Evolutionary conservation across 2,329 filamentous ascomycete species (phyloP), one percentile per base, ranked within the genome.

Genomic region (Ophiocordyceps australis): DNA sequence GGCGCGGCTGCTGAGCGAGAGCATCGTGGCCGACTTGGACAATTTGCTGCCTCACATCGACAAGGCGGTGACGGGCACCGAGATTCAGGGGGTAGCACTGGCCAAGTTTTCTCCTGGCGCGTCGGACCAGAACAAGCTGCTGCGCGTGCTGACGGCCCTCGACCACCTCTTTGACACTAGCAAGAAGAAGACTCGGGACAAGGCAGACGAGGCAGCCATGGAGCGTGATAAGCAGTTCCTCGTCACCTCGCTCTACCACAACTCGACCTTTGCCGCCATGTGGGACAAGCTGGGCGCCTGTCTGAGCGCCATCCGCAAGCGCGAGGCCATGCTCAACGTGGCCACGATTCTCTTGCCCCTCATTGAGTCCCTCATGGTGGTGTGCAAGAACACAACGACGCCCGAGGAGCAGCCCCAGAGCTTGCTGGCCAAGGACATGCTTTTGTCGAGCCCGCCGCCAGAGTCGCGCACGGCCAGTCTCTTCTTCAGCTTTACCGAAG

Each of bases 401-500:
- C 75, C 74, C 42, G 79, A 89, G 32, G 55, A 70, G 15, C 78
- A 45, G 8, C 41, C 53, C 24, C 47, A 64, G 35, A 47, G 43
- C 41, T 46, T 63, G 46, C 29, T 50, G 20, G 54, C 49, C 33
- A 78, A 77, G 43, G 79, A 89, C 24, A 65, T 80, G 46, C 59
- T 74, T 10, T 52, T 83, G 20, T 71, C 77, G 14, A 91, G 77
- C 38, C 79, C 81, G 5, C 34, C 30, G 62, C 78, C 81, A 2
- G 82, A 91, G 42, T 71, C 70, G 25, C 72, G 73, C 28, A 86
- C 93, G 57, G 83, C 91, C 36, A 80, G 66, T 27, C 57, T 98
- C 16, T 98, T 98, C 67, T 98, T 95, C 59, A 81, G 68, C 25
- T 98, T 98, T 46, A 98, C 89, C 0, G 89, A 95, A 46, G 85